Conservation (phyloP, 2,329 filamentous ascomycete species). For the Nothophaeocryptopus gaeumannii region DNA sequence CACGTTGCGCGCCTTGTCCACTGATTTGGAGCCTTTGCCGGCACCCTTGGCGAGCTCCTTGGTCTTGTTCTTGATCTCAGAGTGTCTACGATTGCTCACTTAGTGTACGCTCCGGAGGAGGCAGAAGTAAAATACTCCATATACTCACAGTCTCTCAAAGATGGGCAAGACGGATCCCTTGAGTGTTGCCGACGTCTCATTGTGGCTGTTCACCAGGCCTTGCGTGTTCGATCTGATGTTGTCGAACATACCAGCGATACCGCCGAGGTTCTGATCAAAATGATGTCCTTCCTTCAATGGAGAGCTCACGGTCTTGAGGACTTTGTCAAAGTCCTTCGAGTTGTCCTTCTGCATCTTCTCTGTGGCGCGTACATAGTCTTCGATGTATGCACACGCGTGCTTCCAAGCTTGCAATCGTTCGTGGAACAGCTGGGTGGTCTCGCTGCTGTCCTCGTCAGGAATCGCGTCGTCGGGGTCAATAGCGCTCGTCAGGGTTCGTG, state of each 20-base stretch:
- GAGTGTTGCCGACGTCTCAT: slow-evolving; percentile 86
- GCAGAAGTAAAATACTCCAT: too few species aligned
- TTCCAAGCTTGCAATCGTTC: slow-evolving; percentile 95
- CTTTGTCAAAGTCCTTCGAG: slow-evolving; percentile 92
- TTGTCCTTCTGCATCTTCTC: slow-evolving; percentile 83
- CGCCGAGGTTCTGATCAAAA: slow-evolving; percentile 86
- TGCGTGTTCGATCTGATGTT: slow-evolving; percentile 92
- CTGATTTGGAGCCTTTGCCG: slow-evolving; percentile 80
- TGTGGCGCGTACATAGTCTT: slow-evolving; percentile 81
- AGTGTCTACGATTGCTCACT: slow-evolving; percentile 50
- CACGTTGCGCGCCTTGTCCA: slow-evolving; percentile 78
- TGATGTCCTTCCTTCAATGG: slow-evolving; percentile 88
- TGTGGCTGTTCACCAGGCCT: slow-evolving; percentile 81
- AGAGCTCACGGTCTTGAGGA: slow-evolving; percentile 85
- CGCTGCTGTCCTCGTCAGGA: slow-evolving; percentile 49
- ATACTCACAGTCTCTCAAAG: slow-evolving; percentile 66
- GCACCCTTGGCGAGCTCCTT: slow-evolving; percentile 84
- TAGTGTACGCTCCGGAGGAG: too few species aligned
- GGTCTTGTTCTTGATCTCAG: slow-evolving; percentile 93
- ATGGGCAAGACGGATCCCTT: slow-evolving; percentile 83
- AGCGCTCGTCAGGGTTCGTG: slow-evolving; percentile 29
- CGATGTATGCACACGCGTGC: slow-evolving; percentile 84
- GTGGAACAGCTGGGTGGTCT: slow-evolving; percentile 63
- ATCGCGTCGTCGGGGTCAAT: slow-evolving; percentile 46
- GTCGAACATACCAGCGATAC: slow-evolving; percentile 86